A percentile compares a stretch with the other conserved stretches of the same genome.
Conservation (phyloP, 768 basidiomycete genomes). For the Sarcodon sp. region DNA sequence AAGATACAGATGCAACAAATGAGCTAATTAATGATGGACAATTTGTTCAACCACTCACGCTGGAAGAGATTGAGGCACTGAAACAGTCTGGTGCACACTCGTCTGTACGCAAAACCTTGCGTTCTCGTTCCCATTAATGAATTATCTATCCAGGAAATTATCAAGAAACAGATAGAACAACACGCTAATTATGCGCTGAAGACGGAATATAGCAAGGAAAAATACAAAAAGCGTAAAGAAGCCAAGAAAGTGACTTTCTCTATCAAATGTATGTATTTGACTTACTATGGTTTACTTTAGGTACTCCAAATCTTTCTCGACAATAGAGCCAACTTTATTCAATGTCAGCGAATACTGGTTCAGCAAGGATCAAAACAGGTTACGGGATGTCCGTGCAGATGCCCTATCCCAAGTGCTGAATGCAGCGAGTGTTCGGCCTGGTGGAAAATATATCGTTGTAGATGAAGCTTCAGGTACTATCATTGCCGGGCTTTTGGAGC, state of each 20-base stretch:
- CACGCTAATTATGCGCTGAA: conserved; percentile 89
- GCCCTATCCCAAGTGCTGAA: conserved; percentile 82
- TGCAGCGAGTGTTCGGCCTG: conserved; percentile 72
- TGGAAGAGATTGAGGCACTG: conserved; percentile 72
- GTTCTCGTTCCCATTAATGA: neutral
- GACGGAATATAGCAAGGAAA: conserved; percentile 98
- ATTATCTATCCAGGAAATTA: conserved; percentile 64
- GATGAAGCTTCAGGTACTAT: conserved; percentile 89
- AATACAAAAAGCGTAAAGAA: conserved; percentile 93
- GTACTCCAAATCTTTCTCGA: conserved; percentile 78
- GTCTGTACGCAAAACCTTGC: conserved; percentile 30
- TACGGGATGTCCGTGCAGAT: conserved; percentile 80
- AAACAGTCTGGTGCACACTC: conserved; percentile 76
- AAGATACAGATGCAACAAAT: conserved; percentile 96
- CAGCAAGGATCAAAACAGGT: conserved; percentile 65
- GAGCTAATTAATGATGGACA: conserved; percentile 87
- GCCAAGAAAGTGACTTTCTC: conserved; percentile 57
- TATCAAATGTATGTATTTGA: neutral
- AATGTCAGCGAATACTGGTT: conserved; percentile 89
- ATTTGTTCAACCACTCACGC: conserved; percentile 72
- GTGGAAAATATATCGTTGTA: conserved; percentile 77
- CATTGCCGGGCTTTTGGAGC: conserved; percentile 72
- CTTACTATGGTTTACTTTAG: conserved; percentile 24
- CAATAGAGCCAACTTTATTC: conserved; percentile 76
- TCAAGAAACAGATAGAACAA: conserved; percentile 85